phyloP scores from a whole-genome alignment of 2,329 filamentous ascomycete genomes.

The Biscogniauxia marginata region DNA sequence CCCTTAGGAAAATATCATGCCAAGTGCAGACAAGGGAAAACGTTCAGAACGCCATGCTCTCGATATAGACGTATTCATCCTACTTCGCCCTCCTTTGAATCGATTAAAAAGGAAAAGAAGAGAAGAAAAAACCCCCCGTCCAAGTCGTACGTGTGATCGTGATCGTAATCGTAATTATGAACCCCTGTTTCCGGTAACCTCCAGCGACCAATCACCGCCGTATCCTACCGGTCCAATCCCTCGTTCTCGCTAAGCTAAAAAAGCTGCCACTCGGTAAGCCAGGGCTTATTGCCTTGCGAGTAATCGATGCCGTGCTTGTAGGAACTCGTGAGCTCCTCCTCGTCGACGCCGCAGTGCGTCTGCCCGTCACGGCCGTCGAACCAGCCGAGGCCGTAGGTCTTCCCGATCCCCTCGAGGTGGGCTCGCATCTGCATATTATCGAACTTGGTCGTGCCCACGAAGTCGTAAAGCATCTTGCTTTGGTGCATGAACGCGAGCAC shows the following conservation, averaged over 20 bases:
- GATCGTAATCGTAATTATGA: background rate
- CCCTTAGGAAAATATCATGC: no score
- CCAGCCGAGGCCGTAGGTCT: constrained; percentile 76
- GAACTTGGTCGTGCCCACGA: constrained; percentile 67
- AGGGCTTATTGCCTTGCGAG: constrained; percentile 50
- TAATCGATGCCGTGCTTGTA: constrained; percentile 65
- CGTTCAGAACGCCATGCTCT: background rate
- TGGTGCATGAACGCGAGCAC: constrained; percentile 78
- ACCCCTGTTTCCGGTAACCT: background rate
- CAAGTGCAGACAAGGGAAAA: no score
- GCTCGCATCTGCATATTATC: constrained; percentile 60
- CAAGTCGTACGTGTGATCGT: background rate
- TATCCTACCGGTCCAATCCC: no score
- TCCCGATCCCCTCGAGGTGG: constrained; percentile 57
- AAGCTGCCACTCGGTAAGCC: constrained; percentile 42
- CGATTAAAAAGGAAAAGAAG: background rate
- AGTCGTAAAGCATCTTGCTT: constrained; percentile 75
- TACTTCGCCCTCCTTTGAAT: background rate
- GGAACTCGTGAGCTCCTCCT: constrained; percentile 65
- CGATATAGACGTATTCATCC: background rate
- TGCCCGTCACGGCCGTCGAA: constrained; percentile 71
- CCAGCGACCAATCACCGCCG: background rate
- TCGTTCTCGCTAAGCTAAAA: constrained; percentile 18
- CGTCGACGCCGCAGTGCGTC: constrained; percentile 74
- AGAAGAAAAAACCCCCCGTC: background rate